Percentiles rank a stretch among this genome's conserved stretches.
Conservation (phyloP, 805 yeast genomes). For the Candida patagonica region DNA sequence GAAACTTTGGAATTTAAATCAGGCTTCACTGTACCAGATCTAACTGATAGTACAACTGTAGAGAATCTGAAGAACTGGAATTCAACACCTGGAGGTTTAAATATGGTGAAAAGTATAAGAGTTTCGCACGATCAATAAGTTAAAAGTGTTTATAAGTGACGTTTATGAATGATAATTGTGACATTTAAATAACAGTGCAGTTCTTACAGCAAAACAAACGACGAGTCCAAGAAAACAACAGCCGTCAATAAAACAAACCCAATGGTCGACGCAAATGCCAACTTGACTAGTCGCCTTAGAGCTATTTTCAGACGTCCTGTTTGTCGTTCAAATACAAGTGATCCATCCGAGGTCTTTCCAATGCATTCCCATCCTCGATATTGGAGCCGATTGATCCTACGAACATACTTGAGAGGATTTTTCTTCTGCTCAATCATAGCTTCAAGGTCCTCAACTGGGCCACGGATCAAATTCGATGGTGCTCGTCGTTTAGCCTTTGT, state of each 20-base stretch:
- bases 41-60: conserved; percentile 53
- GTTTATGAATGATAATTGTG: too few relatives aligned
- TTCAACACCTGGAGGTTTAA: conserved; percentile 70
- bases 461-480: too few relatives aligned
- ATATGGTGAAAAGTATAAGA: conserved; percentile 44
- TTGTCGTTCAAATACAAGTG: conserved; percentile 1
- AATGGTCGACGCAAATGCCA: neutral
- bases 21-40: conserved; percentile 66
- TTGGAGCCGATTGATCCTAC: neutral
- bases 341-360: conserved; percentile 2
- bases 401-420: neutral
- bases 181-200: too few relatives aligned
- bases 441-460: too few relatives aligned
- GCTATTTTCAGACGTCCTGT: neutral
- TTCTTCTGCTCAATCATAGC: too few relatives aligned
- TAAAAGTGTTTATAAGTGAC: too few relatives aligned
- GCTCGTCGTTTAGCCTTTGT: too few relatives aligned
- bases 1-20: conserved; percentile 56
- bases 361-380: conserved; percentile 3
- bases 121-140: conserved; percentile 17
- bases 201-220: neutral
- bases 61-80: conserved; percentile 62
- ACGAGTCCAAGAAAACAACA: neutral
- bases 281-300: neutral
- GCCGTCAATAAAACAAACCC: neutral